Evolutionary conservation across 768 basidiomycete species (phyloP).

Genomic region (Boletus bicolor): DNA sequence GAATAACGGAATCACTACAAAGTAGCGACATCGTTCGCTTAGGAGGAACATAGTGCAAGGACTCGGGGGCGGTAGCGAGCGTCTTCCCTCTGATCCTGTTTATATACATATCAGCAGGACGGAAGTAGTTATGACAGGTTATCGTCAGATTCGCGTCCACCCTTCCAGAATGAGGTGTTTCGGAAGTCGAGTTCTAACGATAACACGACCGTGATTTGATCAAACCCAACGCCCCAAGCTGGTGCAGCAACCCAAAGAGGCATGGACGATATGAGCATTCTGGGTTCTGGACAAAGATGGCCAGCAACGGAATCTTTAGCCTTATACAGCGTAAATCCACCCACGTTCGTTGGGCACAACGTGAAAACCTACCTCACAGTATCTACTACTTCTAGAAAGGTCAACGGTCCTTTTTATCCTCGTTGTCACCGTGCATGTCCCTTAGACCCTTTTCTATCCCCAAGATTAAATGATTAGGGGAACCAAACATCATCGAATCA

Average conservation of each 20-base stretch:
- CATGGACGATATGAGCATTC: not conserved
- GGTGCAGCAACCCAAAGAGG: not conserved
- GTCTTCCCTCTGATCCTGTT: not conserved
- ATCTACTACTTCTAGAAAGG: not conserved
- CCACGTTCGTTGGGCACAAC: not conserved
- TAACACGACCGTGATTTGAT: not conserved
- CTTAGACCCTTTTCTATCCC: slow-evolving; percentile 1
- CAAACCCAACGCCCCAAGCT: no score
- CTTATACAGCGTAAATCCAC: not conserved
- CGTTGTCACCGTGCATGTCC: not conserved
- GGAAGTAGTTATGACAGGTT: not conserved
- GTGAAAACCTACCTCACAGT: not conserved
- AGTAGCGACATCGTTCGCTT: slow-evolving; percentile 46
- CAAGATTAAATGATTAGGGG: slow-evolving; percentile 23
- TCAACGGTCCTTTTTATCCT: slow-evolving; percentile 23
- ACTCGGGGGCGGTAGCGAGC: not conserved
- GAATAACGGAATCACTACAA: slow-evolving; percentile 62
- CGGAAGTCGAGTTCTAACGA: not conserved
- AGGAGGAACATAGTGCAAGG: slow-evolving; percentile 14
- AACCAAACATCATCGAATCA: slow-evolving; percentile 32
- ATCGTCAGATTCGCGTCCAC: not conserved
- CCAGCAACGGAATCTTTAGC: no score
- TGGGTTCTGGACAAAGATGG: not conserved
- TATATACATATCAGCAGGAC: slow-evolving; percentile 8
- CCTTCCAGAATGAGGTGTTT: not conserved